Evolutionary conservation across 2,329 filamentous ascomycete species (phyloP).

Genomic region (Metarhizium rileyi): DNA sequence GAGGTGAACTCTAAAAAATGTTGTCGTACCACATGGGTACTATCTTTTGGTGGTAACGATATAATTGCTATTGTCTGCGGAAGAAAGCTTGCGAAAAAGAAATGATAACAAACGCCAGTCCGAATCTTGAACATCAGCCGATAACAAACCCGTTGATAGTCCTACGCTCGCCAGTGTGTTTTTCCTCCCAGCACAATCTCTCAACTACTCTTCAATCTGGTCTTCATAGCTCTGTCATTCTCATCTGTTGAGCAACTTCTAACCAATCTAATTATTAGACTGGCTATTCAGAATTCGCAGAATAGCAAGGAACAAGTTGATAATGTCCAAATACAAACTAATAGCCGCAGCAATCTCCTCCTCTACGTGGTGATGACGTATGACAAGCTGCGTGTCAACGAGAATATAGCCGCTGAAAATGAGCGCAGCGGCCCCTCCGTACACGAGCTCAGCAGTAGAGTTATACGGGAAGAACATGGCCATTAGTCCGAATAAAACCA

Average conservation of each 20-base stretch:
- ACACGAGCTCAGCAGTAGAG: conserved; percentile 75
- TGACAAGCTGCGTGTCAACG: conserved; percentile 90
- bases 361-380: conserved; percentile 94
- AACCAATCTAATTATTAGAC: conserved; percentile 64
- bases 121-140: not conserved
- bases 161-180: not conserved
- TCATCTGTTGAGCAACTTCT: not conserved
- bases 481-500: conserved; percentile 91
- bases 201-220: not conserved
- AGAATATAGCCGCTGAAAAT: conserved; percentile 94
- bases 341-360: conserved; percentile 96
- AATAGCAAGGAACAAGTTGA: conserved; percentile 95
- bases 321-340: conserved; percentile 88
- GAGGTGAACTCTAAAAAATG: too few species aligned
- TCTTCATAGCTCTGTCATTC: not conserved
- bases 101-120: not conserved
- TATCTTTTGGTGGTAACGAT: too few species aligned
- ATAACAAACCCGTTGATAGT: not conserved
- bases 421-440: conserved; percentile 70
- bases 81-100: not conserved
- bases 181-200: not conserved
- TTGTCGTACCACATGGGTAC: too few species aligned
- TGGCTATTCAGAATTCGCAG: conserved; percentile 93
- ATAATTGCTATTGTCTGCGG: too few species aligned
- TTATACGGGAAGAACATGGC: conserved; percentile 77